Evolutionary conservation across 1,284 basidiomycete genomes (phyloP), one percentile per base, ranked within the genome.

Genomic region (Fomitopsis betulina): DNA sequence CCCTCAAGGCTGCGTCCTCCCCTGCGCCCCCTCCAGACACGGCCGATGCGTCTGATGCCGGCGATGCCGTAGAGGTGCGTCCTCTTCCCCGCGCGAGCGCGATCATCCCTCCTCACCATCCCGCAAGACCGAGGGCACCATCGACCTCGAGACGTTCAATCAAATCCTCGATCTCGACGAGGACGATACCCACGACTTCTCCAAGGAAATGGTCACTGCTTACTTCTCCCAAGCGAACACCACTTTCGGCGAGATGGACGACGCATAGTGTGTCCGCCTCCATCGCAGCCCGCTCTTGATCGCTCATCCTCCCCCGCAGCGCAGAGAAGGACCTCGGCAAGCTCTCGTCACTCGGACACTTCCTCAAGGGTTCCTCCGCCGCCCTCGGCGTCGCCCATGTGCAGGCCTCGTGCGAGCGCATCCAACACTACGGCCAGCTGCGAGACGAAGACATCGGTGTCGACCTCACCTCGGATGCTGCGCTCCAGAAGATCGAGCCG

Each of bases 121-220:
- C 21, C 38, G 15, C 53, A 63, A 63, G 45, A 56, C 53, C 62
- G 45, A 63, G 47, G 54, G 61, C 37, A 60, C 72, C 60, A 87
- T 96, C 71, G 85, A 96, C 70, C 84, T 87, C 81, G 86, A 90
- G 3, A 89, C 83, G 33, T 94, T 96, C 71, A 69, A 73, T 27
- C 94, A 97, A 74, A 87, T 97, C 63, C 83, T 94, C 64, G 94
- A 97, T 59, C 84, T 97, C 73, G 94, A 96, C 72, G 94, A 95
- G 35, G 91, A 89, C 37, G 87, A 85, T 23, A 79, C 80, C n/a
- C 80, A 79, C 59, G 89, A 89, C 19, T 97, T 96, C 71, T 91
- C 89, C 21, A 75, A 76, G 59, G 84, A 76, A 50, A 94, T 96
- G 84, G 87, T 88, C 23, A 76, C 76, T 70, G 91, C 86, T 3